Evolutionary conservation across 129 eudicot species (phyloP), one percentile per base, ranked within the genome.

Genomic region (Erigeron canadensis): DNA sequence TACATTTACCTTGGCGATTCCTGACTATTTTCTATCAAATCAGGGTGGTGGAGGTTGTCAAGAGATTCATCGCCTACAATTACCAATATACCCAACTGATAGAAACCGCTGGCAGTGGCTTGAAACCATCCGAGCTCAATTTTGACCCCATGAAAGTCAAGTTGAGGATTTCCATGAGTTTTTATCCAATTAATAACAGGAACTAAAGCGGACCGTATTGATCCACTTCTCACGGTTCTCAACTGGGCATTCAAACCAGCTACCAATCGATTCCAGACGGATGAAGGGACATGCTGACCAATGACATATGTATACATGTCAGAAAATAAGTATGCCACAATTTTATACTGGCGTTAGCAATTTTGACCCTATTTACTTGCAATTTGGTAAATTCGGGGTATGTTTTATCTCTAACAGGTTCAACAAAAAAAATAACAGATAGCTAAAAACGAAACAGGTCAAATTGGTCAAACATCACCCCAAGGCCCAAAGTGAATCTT

Each of bases 111-210:
- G 65, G 96, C 86, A 69, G 96, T 90, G 51, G 95, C 96, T 73
- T 90, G 95, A 84, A 90, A 90, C 95, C 95, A 90, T 41, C 94
- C 95, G 0, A 90, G 87, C 75, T 90, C 95, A 72, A 90, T 72
- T 71, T 78, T 81, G 45, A 85, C 89, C 59, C 95, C 95, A 61
- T 90, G 96, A 77, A 90, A 90, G 66, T 87, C 96, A 67, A 90
- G 95, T 61, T 90, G 96, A 51, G 95, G 89, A 81, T 85, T 90
- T 34, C 81, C 95, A 80, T 90, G 96, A 71, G 83, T 90, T 72
- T 69, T 78, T 17, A 90, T 56, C 96, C 96, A 90, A 79, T 81
- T 81, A 16, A 85, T 76, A 63, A 90, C 94, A 63, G 90, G 89
- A 58, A 83, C 69, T 56, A 90, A 63, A 60, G 89, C 84, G 61